Conservation (phyloP, 2,329 filamentous ascomycete genomes). For the Biscogniauxia sp. region DNA sequence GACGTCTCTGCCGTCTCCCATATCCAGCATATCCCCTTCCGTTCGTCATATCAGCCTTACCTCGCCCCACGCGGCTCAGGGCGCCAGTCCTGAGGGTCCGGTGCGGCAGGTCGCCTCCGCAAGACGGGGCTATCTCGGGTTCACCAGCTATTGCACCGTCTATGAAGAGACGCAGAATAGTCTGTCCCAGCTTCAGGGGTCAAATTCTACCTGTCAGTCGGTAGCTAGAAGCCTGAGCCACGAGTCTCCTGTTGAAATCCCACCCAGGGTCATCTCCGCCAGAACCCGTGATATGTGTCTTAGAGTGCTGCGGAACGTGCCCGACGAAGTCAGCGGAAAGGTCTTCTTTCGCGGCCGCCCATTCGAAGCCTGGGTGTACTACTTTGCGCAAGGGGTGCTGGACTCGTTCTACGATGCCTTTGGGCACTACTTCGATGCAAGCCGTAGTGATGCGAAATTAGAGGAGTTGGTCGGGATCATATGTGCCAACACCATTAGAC, state of each 20-base stretch:
- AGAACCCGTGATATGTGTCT: slow-evolving; percentile 37
- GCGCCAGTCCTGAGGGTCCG: slow-evolving; percentile 16
- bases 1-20: slow-evolving; percentile 13
- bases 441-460: slow-evolving; percentile 27
- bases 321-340: slow-evolving; percentile 23
- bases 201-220: slow-evolving; percentile 8
- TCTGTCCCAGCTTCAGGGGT: slow-evolving; percentile 34
- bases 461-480: slow-evolving; percentile 37
- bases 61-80: slow-evolving; percentile 8
- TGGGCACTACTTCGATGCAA: slow-evolving; percentile 27
- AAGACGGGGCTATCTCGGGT: slow-evolving; percentile 42
- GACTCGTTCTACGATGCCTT: slow-evolving; percentile 34
- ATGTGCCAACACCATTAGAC: slow-evolving; percentile 37
- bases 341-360: slow-evolving; percentile 21
- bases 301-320: slow-evolving; percentile 37
- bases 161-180: slow-evolving; percentile 42
- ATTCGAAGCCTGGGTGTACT: slow-evolving; percentile 34
- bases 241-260: slow-evolving; percentile 1
- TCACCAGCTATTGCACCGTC: slow-evolving; percentile 42
- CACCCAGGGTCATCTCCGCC: slow-evolving; percentile 14
- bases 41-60: neutral
- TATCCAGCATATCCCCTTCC: slow-evolving; percentile 1
- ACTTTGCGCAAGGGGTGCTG: slow-evolving; percentile 29
- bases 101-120: slow-evolving; percentile 12
- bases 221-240: neutral